Evolutionary conservation across 257 asterid species (phyloP).

Genomic region (Forsythia viridissima): DNA sequence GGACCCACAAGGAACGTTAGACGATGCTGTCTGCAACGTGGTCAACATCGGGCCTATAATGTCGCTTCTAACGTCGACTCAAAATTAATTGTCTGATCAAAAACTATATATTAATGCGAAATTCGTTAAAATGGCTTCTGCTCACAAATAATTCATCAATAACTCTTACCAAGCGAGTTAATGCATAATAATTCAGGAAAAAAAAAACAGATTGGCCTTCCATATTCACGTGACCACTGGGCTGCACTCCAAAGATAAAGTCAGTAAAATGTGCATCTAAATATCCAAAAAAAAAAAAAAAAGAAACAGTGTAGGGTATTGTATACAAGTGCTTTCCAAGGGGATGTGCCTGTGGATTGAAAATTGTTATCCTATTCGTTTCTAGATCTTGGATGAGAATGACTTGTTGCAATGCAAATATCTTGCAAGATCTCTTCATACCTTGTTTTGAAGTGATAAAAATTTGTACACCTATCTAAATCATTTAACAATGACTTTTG

Average conservation of each 20-base stretch:
- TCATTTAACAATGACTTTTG: no score
- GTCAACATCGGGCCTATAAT: constrained; percentile 41
- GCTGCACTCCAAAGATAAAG: no score
- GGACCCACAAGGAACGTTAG: constrained; percentile 45
- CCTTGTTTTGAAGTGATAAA: no score
- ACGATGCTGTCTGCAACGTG: constrained; percentile 69
- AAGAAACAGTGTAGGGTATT: no score
- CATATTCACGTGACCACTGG: constrained; percentile 56
- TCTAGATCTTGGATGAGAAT: no score
- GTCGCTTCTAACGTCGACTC: constrained; percentile 22
- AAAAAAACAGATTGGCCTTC: constrained; percentile 26
- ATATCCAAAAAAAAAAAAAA: no score
- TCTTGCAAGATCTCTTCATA: no score
- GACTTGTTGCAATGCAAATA: no score
- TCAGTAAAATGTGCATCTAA: no score
- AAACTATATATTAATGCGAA: neutral
- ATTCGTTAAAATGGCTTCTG: constrained; percentile 6
- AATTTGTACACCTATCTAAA: neutral
- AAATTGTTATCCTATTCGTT: no score
- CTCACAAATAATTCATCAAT: constrained; percentile 33
- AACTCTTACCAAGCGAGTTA: constrained; percentile 20
- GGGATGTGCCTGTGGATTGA: no score
- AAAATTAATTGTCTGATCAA: neutral
- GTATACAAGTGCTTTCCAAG: no score
- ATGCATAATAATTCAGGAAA: constrained; percentile 36